Evolutionary conservation across 192 early-diverging fungal species (phyloP).

Genomic region (Pecoramyces ruminantium): DNA sequence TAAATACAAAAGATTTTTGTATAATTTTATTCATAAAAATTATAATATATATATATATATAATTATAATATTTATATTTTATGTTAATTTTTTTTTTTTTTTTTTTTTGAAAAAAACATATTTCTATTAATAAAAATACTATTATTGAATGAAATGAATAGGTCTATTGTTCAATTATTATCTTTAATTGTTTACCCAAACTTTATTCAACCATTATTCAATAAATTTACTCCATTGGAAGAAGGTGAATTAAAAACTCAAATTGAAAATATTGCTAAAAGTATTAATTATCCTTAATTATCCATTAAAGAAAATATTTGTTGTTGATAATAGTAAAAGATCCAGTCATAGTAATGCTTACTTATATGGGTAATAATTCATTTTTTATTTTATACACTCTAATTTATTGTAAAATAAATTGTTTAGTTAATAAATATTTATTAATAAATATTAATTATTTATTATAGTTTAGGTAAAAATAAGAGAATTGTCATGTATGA

Average conservation of each 20-base stretch:
- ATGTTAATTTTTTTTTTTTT: no score
- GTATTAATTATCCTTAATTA: conserved; percentile 82
- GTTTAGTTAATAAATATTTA: no score
- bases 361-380: conserved; percentile 20
- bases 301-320: conserved; percentile 82
- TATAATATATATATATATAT: no score
- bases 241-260: conserved; percentile 60
- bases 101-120: no score
- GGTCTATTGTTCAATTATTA: background rate
- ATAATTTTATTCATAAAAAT: no score
- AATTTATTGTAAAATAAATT: no score
- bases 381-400: no score
- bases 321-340: conserved; percentile 85
- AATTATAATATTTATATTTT: no score
- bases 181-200: conserved; percentile 67
- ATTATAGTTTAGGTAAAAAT: conserved; percentile 87
- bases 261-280: conserved; percentile 65
- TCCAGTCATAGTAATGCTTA: conserved; percentile 91
- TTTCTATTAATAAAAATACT: no score
- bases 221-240: conserved; percentile 75
- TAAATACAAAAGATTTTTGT: conserved; percentile 16
- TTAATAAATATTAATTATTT: no score
- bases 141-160: no score
- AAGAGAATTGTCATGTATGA: conserved; percentile 94
- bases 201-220: conserved; percentile 94